These are phyloP conservation scores for Podila horticola DNA, from an alignment of 192 early-diverging fungal genomes.

Conservation along the genomic window DNA sequence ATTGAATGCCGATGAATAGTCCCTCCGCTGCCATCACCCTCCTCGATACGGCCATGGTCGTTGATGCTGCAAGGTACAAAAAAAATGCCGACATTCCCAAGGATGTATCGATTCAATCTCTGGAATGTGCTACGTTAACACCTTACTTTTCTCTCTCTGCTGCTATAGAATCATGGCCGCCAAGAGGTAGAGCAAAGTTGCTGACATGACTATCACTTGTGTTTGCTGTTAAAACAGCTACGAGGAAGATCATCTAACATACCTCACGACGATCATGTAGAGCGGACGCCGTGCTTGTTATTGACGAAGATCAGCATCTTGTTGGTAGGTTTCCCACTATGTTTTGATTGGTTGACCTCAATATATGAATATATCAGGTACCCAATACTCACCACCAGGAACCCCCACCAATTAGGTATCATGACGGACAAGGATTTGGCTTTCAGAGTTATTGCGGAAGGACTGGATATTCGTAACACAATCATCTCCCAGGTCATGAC, in stretches of 20 bases:
- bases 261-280: constrained; percentile 5
- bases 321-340: constrained; percentile 22
- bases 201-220: background rate
- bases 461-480: constrained; percentile 66
- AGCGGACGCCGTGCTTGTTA: constrained; percentile 55
- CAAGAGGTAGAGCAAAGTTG: constrained; percentile 34
- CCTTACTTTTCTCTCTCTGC: background rate
- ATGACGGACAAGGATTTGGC: constrained; percentile 94
- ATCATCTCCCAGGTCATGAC: constrained; percentile 85
- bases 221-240: background rate
- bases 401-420: constrained; percentile 69
- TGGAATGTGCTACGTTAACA: background rate
- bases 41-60: constrained; percentile 43
- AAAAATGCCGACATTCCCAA: background rate
- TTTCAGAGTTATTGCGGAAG: constrained; percentile 87
- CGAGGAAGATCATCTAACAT: background rate
- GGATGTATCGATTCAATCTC: background rate
- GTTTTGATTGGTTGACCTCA: background rate
- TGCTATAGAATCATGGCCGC: constrained; percentile 48
- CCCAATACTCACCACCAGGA: background rate
- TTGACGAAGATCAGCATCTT: constrained; percentile 50
- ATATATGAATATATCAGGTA: background rate
- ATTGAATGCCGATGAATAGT: constrained; percentile 7
- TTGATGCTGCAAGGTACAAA: constrained; percentile 52
- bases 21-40: constrained; percentile 44